A percentile compares a stretch with the other conserved stretches of the same genome.
Conservation (phyloP, 805 yeast genomes). For the Suhomyces sp. region DNA sequence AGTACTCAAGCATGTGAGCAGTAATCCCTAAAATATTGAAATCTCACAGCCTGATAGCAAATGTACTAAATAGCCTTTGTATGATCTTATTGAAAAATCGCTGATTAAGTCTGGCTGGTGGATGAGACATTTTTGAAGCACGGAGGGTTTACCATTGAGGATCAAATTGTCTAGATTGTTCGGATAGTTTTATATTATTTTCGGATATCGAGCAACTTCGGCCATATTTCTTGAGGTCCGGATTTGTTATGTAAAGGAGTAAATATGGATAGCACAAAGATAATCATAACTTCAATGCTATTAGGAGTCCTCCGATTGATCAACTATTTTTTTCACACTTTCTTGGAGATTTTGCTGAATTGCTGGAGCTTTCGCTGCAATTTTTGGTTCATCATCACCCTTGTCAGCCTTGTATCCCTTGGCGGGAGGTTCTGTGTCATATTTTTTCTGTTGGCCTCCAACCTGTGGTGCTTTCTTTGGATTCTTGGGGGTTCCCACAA, state of each 20-base stretch:
- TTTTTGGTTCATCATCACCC: constrained; percentile 2
- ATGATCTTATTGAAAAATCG: too few species aligned
- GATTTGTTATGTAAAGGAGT: constrained; percentile 1
- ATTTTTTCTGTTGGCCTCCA: neutral
- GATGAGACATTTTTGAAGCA: too few species aligned
- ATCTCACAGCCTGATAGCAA: too few species aligned
- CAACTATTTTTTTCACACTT: constrained; percentile 2
- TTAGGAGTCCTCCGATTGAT: constrained; percentile 1
- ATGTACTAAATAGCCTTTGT: too few species aligned
- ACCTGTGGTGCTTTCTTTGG: neutral
- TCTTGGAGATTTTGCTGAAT: neutral
- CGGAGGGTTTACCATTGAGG: too few species aligned
- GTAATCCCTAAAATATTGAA: too few species aligned
- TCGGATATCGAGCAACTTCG: too few species aligned
- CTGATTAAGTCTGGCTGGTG: too few species aligned
- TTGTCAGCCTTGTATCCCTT: constrained; percentile 15
- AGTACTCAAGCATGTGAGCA: too few species aligned
- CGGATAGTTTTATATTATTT: too few species aligned
- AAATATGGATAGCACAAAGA: neutral
- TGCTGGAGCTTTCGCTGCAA: neutral
- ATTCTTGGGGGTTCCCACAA: constrained; percentile 22
- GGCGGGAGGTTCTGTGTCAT: neutral
- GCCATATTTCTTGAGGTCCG: too few species aligned
- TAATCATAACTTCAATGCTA: neutral
- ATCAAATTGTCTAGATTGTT: too few species aligned